These are phyloP conservation scores for Sideroxylon spinosum DNA, from an alignment of 179 eudicot genomes.

Conservation along the genomic window DNA sequence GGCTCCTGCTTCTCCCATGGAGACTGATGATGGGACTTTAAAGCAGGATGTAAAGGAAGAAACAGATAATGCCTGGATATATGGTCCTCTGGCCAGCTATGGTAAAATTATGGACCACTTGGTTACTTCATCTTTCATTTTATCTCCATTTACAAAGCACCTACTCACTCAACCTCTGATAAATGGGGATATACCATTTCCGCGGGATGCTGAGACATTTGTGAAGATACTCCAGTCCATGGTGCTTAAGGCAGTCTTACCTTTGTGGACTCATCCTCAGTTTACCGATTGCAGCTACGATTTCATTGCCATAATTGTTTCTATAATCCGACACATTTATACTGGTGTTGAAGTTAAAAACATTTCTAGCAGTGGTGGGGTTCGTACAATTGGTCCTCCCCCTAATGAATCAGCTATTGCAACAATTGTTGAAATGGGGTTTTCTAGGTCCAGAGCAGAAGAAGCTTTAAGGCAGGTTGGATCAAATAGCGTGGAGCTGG, in stretches of 20 bases:
- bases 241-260: slow-evolving; percentile 83
- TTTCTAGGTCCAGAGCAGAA: slow-evolving; percentile 90
- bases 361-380: slow-evolving; percentile 38
- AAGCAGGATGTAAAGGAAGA: slow-evolving; percentile 58
- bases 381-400: slow-evolving; percentile 73
- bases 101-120: slow-evolving; percentile 93
- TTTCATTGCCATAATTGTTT: slow-evolving; percentile 63
- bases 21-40: slow-evolving; percentile 72
- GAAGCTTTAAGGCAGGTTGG: slow-evolving; percentile 99
- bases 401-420: slow-evolving; percentile 82
- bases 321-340: slow-evolving; percentile 78
- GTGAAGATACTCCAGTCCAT: slow-evolving; percentile 87
- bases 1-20: slow-evolving; percentile 91
- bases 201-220: slow-evolving; percentile 92
- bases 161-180: slow-evolving; percentile 79
- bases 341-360: slow-evolving; percentile 93
- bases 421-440: slow-evolving; percentile 94
- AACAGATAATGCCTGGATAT: slow-evolving; percentile 66
- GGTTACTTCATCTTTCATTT: slow-evolving; percentile 81
- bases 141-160: slow-evolving; percentile 86
- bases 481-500: slow-evolving; percentile 91
- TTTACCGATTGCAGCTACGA: slow-evolving; percentile 84
- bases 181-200: slow-evolving; percentile 58
- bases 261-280: slow-evolving; percentile 85
- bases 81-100: slow-evolving; percentile 84